Base-by-base conservation (phyloP, 441 rosid genomes). In the Brassica balearica region DNA sequence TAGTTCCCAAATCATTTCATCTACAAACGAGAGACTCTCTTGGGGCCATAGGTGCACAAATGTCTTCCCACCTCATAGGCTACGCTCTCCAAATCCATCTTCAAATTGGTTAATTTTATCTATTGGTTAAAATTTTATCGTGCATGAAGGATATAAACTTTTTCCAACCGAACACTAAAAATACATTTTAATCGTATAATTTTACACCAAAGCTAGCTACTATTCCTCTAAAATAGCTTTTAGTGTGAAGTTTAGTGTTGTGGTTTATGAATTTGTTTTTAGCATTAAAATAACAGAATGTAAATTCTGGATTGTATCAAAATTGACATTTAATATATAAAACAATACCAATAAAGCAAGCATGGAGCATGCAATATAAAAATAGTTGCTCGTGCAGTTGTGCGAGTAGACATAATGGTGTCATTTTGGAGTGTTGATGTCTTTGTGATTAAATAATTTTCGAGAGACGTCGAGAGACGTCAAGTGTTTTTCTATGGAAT, bases 341-440 rank as follows among this genome's bases (percentile, higher is more conserved):
- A 14, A 63, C 56, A 23, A 65, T 27, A 63, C 19, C 14, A 64
- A 63, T 65, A 65, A 74, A 75, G 46, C 46, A 46, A 58, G 0
- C 5, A 70, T 55, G 23, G 19, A 53, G 23, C 60, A 55, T 17
- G 60, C 60, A 17, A 80, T 65, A 69, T 20, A 69, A 74, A 79
- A 62, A 58, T 58, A 27, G 73, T 59, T 67, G 80, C 72, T 70
- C 82, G 76, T 80, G 76, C 82, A 53, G 56, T 19, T 65, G 70
- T 60, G 77, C 59, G 73, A 48, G 34, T 48, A 61, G 77, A 79
- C 82, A 79, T 74, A 69, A 80, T 80, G 79, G 76, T 70, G 76
- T 80, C 82, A 74, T 80, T 29, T 51, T 74, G 12, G 60, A 68
- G 68, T 65, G 72, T 74, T 63, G 36, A 20, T 78, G 74, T 73